Base-by-base conservation (phyloP, 23 red algal genomes). In the Gracilariopsis chorda region DNA sequence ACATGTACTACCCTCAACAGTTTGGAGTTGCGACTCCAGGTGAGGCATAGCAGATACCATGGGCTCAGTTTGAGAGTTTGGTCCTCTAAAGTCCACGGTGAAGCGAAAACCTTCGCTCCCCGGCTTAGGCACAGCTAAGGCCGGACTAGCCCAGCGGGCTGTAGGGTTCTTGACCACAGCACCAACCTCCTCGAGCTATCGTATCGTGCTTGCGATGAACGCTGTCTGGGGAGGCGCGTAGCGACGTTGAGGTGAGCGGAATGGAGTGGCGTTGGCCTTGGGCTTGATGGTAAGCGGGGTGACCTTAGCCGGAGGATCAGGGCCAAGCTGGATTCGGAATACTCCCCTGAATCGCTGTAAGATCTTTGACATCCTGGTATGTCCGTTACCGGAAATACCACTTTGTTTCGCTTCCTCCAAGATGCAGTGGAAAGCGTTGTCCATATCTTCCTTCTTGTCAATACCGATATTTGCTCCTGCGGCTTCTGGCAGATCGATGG, bases 251-350 rank as follows among this genome's bases (percentile, higher is more conserved):
- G 75, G 43, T 8, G 46, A 55, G 4, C 49, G 5, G 46, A 49
- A 77, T 21, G 71, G 71, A 9, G 10, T 77, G 9, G 27, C 10
- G 27, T 77, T 77, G 14, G 25, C 20, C 71, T 11, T 28, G 14
- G 36, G 42, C 13, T 13, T 42, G 33, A 77, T 77, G 10, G 27
- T 19, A 13, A 77, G 71, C 13, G 71, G 71, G 40, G 33, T 14
- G 12, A 77, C 71, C 11, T 77, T 47, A 45, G 71, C 71, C 13
- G 71, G 71, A n/a, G n/a, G n/a, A n/a, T n/a, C n/a, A n/a, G n/a
- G n/a, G n/a, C n/a, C n/a, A n/a, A n/a, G n/a, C n/a, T 77, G 11
- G 71, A 77, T 77, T 16, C 71, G 11, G 71, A 77, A 77, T 11
- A 77, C 71, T 11, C 48, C 37, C 32, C 37, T 11, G 27, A 20